These are phyloP conservation scores for Puccinia horiana DNA, from an alignment of 1,284 basidiomycete species.

Conservation along the genomic window DNA sequence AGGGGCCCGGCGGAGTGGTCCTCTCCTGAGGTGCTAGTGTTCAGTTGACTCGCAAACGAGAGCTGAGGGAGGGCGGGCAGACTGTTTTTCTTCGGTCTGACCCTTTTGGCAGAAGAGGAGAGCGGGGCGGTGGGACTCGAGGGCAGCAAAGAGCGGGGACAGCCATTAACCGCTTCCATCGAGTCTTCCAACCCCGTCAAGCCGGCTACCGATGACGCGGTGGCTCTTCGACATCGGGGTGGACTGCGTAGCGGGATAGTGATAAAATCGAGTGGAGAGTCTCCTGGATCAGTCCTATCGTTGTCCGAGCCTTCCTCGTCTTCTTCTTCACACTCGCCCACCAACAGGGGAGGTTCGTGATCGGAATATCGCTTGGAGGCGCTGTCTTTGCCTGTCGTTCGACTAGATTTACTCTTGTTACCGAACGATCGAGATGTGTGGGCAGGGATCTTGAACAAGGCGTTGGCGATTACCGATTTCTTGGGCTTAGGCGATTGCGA, in stretches of 20 bases:
- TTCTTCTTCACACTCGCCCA: slow-evolving; percentile 1
- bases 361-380: slow-evolving; percentile 13
- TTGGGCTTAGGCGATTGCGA: not conserved
- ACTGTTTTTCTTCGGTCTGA: slow-evolving; percentile 31
- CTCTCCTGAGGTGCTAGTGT: not conserved
- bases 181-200: slow-evolving; percentile 3
- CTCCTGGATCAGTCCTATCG: slow-evolving; percentile 8
- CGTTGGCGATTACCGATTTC: slow-evolving; percentile 1
- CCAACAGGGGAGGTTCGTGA: slow-evolving; percentile 14
- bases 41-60: not conserved
- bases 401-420: not conserved
- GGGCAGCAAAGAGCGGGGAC: not conserved
- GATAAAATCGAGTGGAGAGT: slow-evolving; percentile 21
- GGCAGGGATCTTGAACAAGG: not conserved
- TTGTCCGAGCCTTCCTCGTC: slow-evolving; percentile 9
- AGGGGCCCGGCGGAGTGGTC: not conserved
- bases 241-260: slow-evolving; percentile 14
- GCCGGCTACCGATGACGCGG: not conserved
- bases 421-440: slow-evolving; percentile 3
- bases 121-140: not conserved
- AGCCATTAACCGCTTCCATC: not conserved
- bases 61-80: not conserved
- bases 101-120: not conserved
- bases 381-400: not conserved
- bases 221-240: slow-evolving; percentile 11